These are phyloP conservation scores for Apostasia shenzhenica DNA, from an alignment of 106 monocot genomes.

Conservation along the genomic window DNA sequence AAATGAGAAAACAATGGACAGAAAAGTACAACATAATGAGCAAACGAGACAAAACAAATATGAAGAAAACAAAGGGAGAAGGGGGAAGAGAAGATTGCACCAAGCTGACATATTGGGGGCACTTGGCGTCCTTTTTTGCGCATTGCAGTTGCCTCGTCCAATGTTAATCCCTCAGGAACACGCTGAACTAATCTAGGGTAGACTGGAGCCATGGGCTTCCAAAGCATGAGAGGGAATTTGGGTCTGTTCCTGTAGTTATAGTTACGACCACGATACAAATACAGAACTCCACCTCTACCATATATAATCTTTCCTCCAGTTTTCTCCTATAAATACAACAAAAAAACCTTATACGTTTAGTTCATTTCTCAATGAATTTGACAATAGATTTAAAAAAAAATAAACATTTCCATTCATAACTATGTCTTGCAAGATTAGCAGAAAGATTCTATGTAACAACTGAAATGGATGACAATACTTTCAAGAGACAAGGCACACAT, in stretches of 20 bases:
- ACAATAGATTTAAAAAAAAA: too few relatives aligned
- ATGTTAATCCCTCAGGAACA: conserved; percentile 80
- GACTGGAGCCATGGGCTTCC: conserved; percentile 83
- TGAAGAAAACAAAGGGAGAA: background rate
- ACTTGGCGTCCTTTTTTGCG: conserved; percentile 70
- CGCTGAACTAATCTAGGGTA: conserved; percentile 74
- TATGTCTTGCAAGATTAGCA: too few relatives aligned
- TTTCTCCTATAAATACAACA: conserved; percentile 61
- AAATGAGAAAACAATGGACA: too few relatives aligned
- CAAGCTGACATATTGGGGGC: conserved; percentile 85
- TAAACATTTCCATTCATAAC: too few relatives aligned
- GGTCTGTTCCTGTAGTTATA: conserved; percentile 84
- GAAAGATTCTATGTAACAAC: too few relatives aligned
- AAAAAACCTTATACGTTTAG: background rate
- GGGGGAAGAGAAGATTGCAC: conserved; percentile 25
- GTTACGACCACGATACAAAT: conserved; percentile 80
- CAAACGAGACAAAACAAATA: background rate
- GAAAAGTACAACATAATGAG: too few relatives aligned
- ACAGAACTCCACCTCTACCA: conserved; percentile 75
- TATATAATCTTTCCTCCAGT: conserved; percentile 94
- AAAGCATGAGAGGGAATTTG: conserved; percentile 89
- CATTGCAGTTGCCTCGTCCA: conserved; percentile 77
- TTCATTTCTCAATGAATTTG: too few relatives aligned
- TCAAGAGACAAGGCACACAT: too few relatives aligned
- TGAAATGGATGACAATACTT: too few relatives aligned